phyloP scores from a whole-genome alignment of 129 eudicot genomes.

The Silybum marianum region DNA sequence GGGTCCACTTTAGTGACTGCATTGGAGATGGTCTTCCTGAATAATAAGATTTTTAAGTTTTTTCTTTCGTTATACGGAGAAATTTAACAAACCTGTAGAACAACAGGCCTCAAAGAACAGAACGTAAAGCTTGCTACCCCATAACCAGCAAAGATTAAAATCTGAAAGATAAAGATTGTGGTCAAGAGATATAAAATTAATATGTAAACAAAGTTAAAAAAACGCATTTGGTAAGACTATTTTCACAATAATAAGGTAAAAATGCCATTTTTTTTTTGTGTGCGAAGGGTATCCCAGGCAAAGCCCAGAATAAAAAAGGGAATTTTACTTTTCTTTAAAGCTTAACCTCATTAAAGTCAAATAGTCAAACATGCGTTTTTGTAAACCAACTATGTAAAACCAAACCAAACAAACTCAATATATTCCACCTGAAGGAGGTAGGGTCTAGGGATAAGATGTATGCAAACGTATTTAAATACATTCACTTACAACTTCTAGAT shows the following conservation, averaged over 20 bases:
- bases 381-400: background rate
- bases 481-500: constrained; percentile 64
- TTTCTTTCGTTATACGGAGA: background rate
- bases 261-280: no score
- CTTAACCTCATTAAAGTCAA: background rate
- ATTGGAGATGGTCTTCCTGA: background rate
- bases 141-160: constrained; percentile 60
- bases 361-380: background rate
- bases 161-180: constrained; percentile 34
- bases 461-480: background rate
- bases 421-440: no score
- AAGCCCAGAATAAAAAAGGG: no score
- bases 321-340: background rate
- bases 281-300: no score
- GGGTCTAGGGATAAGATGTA: background rate
- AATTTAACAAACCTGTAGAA: constrained; percentile 59
- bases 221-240: no score
- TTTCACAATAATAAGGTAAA: no score
- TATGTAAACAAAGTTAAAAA: no score
- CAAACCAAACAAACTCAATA: no score
- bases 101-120: constrained; percentile 56
- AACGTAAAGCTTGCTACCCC: constrained; percentile 48
- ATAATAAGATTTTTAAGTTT: background rate
- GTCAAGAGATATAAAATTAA: background rate
- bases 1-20: background rate